Base-by-base conservation (phyloP, 108 stramenopile genomes). In the Aurantiochytrium sp. region DNA sequence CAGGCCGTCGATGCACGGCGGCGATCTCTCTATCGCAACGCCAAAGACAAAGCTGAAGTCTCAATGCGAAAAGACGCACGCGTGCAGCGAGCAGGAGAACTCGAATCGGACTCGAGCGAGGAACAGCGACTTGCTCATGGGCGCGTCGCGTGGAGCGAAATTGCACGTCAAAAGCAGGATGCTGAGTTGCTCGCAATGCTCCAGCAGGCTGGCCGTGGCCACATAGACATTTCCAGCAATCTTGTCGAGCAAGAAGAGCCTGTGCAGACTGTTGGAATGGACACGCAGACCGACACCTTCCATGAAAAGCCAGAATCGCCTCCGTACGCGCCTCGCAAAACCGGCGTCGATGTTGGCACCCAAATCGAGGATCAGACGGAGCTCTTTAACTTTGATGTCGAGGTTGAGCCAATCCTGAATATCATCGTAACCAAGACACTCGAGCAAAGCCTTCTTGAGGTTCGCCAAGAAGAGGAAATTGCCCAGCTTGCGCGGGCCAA, bases 351-450 rank as follows among this genome's bases (percentile, higher is more conserved):
- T 57, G 90, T 59, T 3, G 83, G 21, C n/a, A 93, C 94, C 5
- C 94, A 94, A 35, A 88, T 91, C 5, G 88, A 71, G 44, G 90
- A 90, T 2, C 90, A 53, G 5, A 91, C 44, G n/a, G 89, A 91
- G 59, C 88, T 94, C 57, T 94, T 93, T 60, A 72, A 93, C 51
- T 93, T 93, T 59, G 91, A 94, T 71, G 60, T 5, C 23, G 94
- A 94, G 59, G 90, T 92, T 5, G 91, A 72, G 88, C 94, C 94
- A 21, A 47, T 94, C 35, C 44, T 94, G 60, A 88, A 91, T 8
- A 92, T 94, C 59, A 73, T 94, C 71, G 92, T 93, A 5, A 60
- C 89, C 55, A 94, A 94, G 88, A 94, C 93, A 21, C 92, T 94
- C 19, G 94, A 94, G 89, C 94, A 94, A 60, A 93, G 91, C n/a